phyloP scores from a whole-genome alignment of 306 rosid species.

The Aeschynomene evenia region DNA sequence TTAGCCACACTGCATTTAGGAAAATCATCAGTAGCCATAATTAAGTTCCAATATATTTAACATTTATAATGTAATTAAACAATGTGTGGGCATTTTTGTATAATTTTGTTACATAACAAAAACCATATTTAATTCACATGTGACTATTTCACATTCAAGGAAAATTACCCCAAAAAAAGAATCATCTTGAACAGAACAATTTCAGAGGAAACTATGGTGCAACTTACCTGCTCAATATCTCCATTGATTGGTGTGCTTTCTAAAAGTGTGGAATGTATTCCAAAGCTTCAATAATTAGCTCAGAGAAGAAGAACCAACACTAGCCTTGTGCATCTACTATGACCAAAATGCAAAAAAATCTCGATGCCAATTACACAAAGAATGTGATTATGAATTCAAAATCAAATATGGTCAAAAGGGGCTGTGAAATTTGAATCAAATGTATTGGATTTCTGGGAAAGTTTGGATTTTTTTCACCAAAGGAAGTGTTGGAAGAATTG shows the following conservation, averaged over 20 bases:
- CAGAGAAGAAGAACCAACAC: constrained; percentile 7
- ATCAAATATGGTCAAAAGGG: constrained; percentile 1
- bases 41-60: background rate
- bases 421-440: constrained; percentile 18
- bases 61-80: background rate
- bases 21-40: background rate
- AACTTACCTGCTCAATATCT: constrained; percentile 80
- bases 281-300: constrained; percentile 10
- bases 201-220: background rate
- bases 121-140: constrained; percentile 7
- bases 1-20: background rate
- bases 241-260: constrained; percentile 64
- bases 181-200: background rate
- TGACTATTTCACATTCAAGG: background rate
- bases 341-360: constrained; percentile 1
- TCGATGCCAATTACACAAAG: background rate
- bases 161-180: background rate
- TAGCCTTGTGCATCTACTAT: background rate
- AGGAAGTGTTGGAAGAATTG: constrained; percentile 22
- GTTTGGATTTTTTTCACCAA: constrained; percentile 8
- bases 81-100: background rate
- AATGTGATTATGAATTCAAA: background rate
- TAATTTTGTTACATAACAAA: background rate
- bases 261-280: background rate
- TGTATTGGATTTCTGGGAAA: constrained; percentile 6